These are phyloP conservation scores for Globisporangium perplexum DNA, from an alignment of 352 stramenopile species.

Conservation along the genomic window DNA sequence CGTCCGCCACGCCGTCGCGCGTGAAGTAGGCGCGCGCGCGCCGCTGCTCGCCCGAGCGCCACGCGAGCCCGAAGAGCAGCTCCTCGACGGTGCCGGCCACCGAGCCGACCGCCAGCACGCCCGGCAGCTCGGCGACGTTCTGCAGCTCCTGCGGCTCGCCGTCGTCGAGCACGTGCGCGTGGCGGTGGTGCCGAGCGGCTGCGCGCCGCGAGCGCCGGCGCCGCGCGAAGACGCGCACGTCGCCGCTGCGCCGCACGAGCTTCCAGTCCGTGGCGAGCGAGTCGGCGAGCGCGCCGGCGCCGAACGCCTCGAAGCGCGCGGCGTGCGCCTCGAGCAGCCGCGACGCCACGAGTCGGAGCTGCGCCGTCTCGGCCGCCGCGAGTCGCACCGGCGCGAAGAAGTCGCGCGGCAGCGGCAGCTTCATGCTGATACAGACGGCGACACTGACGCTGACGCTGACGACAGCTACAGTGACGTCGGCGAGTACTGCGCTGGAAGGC, in stretches of 20 bases:
- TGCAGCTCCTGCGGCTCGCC: constrained; percentile 9
- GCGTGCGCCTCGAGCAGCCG: constrained; percentile 46
- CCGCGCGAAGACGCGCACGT: constrained; percentile 46
- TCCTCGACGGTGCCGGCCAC: constrained; percentile 36
- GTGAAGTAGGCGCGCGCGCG: constrained; percentile 26
- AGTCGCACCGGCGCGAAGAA: constrained; percentile 53
- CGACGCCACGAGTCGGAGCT: constrained; percentile 40
- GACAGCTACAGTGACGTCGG: too few species aligned
- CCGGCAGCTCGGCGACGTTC: constrained; percentile 21
- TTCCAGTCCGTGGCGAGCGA: constrained; percentile 31
- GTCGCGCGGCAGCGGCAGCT: constrained; percentile 33
- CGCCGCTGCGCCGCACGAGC: constrained; percentile 35
- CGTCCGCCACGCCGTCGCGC: constrained; percentile 32
- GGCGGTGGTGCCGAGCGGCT: too few species aligned
- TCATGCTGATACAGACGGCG: constrained; percentile 15
- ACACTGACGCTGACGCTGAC: too few species aligned
- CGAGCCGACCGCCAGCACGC: constrained; percentile 29
- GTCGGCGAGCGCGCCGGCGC: constrained; percentile 15
- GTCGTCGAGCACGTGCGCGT: neutral
- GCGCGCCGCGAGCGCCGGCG: constrained; percentile 1
- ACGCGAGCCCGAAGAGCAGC: constrained; percentile 41
- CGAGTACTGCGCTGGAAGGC: too few species aligned
- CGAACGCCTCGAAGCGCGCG: constrained; percentile 40
- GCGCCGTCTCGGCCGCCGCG: constrained; percentile 22
- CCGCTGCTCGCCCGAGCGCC: constrained; percentile 25